Percentiles rank a stretch among this genome's conserved stretches.
phyloP scores from a whole-genome alignment of 148 eudicot species.

The Diospyros lotus region DNA sequence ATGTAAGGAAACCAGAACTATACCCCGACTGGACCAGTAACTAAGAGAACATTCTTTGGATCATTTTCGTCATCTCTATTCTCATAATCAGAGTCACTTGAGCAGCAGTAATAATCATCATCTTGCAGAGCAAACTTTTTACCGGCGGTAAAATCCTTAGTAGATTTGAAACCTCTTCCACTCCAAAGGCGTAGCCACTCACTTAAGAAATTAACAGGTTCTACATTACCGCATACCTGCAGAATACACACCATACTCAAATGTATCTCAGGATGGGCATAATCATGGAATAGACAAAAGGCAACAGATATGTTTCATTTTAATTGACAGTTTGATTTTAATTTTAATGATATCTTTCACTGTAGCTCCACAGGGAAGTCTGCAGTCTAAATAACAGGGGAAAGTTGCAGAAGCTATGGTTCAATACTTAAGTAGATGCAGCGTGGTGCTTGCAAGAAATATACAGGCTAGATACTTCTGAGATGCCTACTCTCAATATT shows the following conservation, averaged over 20 bases:
- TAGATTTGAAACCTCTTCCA: slow-evolving; percentile 44
- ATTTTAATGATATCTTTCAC: too few relatives aligned
- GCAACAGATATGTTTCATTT: neutral
- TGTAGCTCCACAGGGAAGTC: neutral
- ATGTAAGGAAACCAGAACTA: slow-evolving; percentile 10
- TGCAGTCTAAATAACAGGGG: too few relatives aligned
- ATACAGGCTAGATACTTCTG: neutral
- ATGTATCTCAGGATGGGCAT: neutral
- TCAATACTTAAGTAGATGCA: neutral
- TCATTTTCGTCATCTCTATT: slow-evolving; percentile 36
- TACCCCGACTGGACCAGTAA: slow-evolving; percentile 99
- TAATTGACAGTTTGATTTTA: neutral
- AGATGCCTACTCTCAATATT: neutral
- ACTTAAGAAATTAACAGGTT: slow-evolving; percentile 63
- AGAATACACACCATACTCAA: slow-evolving; percentile 5
- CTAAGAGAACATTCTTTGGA: slow-evolving; percentile 83
- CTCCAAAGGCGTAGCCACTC: slow-evolving; percentile 88
- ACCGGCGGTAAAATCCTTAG: slow-evolving; percentile 27
- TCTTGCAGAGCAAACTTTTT: slow-evolving; percentile 29
- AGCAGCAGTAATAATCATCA: slow-evolving; percentile 31
- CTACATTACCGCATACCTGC: slow-evolving; percentile 90
- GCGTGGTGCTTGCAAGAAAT: neutral
- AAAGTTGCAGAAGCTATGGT: neutral
- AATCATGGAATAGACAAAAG: neutral
- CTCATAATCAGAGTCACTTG: slow-evolving; percentile 50